Evolutionary conservation across 2,329 filamentous ascomycete genomes (phyloP).

Genomic region (Pestalotiopsis sp.): DNA sequence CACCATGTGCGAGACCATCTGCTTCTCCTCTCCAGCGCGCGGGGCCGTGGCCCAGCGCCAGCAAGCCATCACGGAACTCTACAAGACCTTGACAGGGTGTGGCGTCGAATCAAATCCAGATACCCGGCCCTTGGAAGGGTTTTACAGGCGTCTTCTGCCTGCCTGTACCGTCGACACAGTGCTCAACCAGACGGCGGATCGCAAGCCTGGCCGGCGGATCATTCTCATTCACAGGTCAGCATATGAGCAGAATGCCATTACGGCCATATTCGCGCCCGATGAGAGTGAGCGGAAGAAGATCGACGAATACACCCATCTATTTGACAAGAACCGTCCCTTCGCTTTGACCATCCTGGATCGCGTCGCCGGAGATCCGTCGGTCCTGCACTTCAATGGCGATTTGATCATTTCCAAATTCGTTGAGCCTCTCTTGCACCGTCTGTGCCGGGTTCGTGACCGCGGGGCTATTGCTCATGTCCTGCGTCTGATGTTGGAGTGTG

Average conservation of each 20-base stretch:
- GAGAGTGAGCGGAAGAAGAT: background rate
- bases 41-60: background rate
- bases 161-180: slow-evolving; percentile 7
- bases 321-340: background rate
- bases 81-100: background rate
- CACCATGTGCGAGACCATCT: slow-evolving; percentile 7
- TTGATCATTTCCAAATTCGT: background rate
- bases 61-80: slow-evolving; percentile 2
- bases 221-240: background rate
- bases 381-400: slow-evolving; percentile 5
- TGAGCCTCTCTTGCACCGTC: background rate
- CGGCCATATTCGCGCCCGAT: background rate
- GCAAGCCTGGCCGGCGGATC: background rate
- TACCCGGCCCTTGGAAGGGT: background rate
- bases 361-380: background rate
- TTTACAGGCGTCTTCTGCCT: slow-evolving; percentile 7
- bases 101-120: slow-evolving; percentile 4
- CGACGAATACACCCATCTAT: background rate
- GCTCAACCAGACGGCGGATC: background rate
- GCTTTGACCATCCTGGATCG: slow-evolving; percentile 3
- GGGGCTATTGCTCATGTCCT: background rate
- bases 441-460: background rate
- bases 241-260: slow-evolving; percentile 3
- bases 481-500: background rate
- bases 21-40: background rate